phyloP scores from a whole-genome alignment of 2,329 filamentous ascomycete species.

The Mariannaea sp. region DNA sequence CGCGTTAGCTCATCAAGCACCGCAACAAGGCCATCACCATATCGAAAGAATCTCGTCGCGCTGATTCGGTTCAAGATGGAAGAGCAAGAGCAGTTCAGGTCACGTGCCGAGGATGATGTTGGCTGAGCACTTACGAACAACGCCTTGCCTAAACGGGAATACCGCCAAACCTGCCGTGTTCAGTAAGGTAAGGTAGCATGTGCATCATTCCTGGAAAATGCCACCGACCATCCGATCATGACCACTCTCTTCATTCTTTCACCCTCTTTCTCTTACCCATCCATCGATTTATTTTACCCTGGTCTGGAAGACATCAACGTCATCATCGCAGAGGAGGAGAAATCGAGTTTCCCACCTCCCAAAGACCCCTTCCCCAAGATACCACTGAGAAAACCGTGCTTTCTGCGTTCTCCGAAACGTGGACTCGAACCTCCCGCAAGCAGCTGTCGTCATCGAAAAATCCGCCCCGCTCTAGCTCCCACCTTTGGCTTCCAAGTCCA shows the following conservation, averaged over 20 bases:
- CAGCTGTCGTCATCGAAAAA: conserved; percentile 19
- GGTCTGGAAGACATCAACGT: not conserved
- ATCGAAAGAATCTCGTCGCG: no score
- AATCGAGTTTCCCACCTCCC: not conserved
- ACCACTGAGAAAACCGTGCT: not conserved
- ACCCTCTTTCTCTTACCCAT: not conserved
- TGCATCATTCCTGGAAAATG: conserved; percentile 1
- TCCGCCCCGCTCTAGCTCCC: not conserved
- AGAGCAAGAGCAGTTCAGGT: no score
- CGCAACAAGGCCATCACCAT: no score
- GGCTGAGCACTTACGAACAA: no score
- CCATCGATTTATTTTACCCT: not conserved
- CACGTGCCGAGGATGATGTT: no score
- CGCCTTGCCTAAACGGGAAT: no score
- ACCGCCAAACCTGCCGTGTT: no score
- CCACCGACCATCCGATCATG: conserved; percentile 3
- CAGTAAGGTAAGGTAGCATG: no score
- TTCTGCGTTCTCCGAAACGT: not conserved
- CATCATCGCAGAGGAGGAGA: not conserved
- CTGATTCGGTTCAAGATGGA: no score
- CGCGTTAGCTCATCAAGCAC: no score
- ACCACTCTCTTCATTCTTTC: not conserved
- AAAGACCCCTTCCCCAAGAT: not conserved
- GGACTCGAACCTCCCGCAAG: not conserved
- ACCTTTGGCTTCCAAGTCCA: conserved; percentile 3